Conservation (phyloP, 2,329 filamentous ascomycete species). For the Microdochium nivale region DNA sequence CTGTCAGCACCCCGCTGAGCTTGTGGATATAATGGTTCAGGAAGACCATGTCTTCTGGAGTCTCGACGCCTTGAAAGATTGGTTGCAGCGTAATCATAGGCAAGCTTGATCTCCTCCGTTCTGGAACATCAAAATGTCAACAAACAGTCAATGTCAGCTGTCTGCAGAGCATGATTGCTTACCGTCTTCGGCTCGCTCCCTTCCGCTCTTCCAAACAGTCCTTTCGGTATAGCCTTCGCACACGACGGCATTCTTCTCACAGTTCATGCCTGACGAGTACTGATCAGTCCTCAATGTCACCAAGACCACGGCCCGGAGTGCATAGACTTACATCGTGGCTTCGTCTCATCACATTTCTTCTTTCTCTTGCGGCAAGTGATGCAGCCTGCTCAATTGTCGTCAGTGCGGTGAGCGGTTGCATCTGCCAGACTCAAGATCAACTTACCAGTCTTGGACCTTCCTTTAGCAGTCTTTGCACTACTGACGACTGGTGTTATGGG, state of each 20-base stretch:
- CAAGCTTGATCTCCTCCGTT: slow-evolving; percentile 36
- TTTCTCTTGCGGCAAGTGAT: slow-evolving; percentile 60
- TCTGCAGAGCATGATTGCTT: slow-evolving; percentile 12
- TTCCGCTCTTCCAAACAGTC: slow-evolving; percentile 80
- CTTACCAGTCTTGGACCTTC: slow-evolving; percentile 59
- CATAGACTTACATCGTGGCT: slow-evolving; percentile 50
- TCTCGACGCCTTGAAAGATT: slow-evolving; percentile 76
- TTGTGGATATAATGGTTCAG: slow-evolving; percentile 76
- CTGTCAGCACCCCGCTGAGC: slow-evolving; percentile 71
- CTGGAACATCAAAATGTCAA: slow-evolving; percentile 29
- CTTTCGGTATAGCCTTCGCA: slow-evolving; percentile 87
- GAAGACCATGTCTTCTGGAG: slow-evolving; percentile 68
- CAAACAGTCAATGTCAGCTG: background rate
- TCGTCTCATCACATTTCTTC: slow-evolving; percentile 66
- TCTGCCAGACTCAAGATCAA: background rate
- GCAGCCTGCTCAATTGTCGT: slow-evolving; percentile 12
- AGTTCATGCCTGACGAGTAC: slow-evolving; percentile 60
- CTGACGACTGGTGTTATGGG: slow-evolving; percentile 51
- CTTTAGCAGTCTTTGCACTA: slow-evolving; percentile 67
- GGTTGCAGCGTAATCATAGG: slow-evolving; percentile 50
- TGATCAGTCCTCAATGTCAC: slow-evolving; percentile 4
- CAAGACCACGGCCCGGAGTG: background rate
- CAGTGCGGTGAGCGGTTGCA: background rate
- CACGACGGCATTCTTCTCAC: slow-evolving; percentile 85
- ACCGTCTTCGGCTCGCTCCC: slow-evolving; percentile 65